phyloP scores from a whole-genome alignment of 768 basidiomycete genomes.

The Lentinula aciculospora region DNA sequence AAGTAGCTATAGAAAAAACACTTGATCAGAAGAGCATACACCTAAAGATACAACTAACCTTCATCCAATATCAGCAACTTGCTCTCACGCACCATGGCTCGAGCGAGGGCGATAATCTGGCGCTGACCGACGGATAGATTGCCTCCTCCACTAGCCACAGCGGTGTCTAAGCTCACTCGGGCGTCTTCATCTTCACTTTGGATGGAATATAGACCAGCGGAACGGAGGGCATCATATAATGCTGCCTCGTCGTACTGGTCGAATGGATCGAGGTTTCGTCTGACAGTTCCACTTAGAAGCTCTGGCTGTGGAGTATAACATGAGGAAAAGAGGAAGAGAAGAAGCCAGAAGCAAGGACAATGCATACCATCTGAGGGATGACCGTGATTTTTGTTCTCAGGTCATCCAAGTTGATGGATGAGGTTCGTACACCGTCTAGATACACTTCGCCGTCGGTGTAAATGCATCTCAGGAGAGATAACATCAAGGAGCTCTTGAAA shows the following conservation, averaged over 20 bases:
- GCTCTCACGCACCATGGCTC: slow-evolving; percentile 44
- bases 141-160: slow-evolving; percentile 59
- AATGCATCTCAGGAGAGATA: slow-evolving; percentile 45
- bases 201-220: slow-evolving; percentile 44
- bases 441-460: slow-evolving; percentile 38
- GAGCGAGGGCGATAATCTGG: slow-evolving; percentile 66
- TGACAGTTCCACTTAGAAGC: slow-evolving; percentile 57
- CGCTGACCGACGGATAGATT: slow-evolving; percentile 62
- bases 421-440: slow-evolving; percentile 37
- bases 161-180: slow-evolving; percentile 41
- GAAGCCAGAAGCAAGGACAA: background rate
- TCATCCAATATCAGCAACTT: slow-evolving; percentile 13
- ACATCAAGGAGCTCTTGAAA: slow-evolving; percentile 33
- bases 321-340: background rate
- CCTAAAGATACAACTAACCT: background rate
- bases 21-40: no score
- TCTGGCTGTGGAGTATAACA: slow-evolving; percentile 9
- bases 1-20: no score
- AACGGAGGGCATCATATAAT: slow-evolving; percentile 55
- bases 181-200: slow-evolving; percentile 26
- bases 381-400: slow-evolving; percentile 42
- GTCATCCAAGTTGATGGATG: slow-evolving; percentile 37
- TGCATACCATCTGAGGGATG: slow-evolving; percentile 28
- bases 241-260: slow-evolving; percentile 64
- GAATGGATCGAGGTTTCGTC: slow-evolving; percentile 68